Base-by-base conservation (phyloP, 768 basidiomycete species). In the Russula dissimulans region DNA sequence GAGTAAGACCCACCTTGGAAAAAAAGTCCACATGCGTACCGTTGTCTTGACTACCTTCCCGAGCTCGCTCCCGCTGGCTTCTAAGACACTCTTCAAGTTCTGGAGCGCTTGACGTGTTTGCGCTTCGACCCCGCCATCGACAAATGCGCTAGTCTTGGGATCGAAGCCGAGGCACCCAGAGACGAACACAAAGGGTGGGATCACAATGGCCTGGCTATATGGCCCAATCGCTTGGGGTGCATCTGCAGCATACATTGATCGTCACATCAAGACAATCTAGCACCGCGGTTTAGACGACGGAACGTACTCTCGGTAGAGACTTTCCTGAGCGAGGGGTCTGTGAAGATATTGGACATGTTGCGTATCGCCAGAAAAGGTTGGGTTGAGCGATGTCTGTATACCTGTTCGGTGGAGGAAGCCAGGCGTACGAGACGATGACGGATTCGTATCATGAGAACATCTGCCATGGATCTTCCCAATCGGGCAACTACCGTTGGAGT, bases 41-140 rank as follows among this genome's bases (percentile, higher is more conserved):
- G 92, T 95, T 47, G 90, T 91, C 77, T 99, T 98, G 65, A 89
- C 84, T 61, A 99, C 86, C 70, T 89, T 87, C 51, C 83, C 81
- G 15, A 90, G 68, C 63, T 85, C 81, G 12, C 89, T 87, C 14
- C 89, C 89, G 52, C 87, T 84, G 5, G 87, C 93, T 70, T 89
- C 83, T 41, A 98, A 78, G 61, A 98, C 83, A 12, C 84, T 83
- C 65, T 82, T 80, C 70, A 97, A 77, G 76, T 98, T 98, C 70
- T 84, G 83, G 67, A 99, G 78, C 10, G 86, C 89, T 71, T 95
- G 93, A 57, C 79, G 75, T 9, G 93, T 83, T 71, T 98, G 90
- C 51, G 77, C 85, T 66, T 87, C 86, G 48, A 95, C 79, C 14
- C 89, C 89, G 26, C 85, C 86, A 29, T 74, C 71, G 57, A 91